Base-by-base conservation (phyloP, 768 basidiomycete genomes). In the Mycena vulgaris region DNA sequence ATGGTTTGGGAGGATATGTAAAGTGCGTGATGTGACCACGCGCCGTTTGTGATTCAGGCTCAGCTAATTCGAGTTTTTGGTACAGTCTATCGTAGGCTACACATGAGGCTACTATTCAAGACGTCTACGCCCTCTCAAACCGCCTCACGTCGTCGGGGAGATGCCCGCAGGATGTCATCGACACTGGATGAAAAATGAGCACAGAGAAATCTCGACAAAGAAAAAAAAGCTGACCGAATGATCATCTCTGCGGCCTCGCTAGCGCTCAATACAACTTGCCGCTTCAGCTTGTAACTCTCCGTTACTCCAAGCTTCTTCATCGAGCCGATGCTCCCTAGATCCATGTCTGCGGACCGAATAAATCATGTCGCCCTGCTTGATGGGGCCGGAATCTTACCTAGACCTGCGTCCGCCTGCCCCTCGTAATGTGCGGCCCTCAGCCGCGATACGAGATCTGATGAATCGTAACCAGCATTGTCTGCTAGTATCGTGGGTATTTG, bases 241-340 rank as follows among this genome's bases (percentile, higher is more conserved):
- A 99, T 98, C 97, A 99, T 99, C 86, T 99, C 98, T 2, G 95
- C 93, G 21, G 97, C 98, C 79, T 99, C 98, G 66, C 92, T 95
- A 1, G 98, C 97, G 77, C 95, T 97, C 53, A 94, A 82, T 5
- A 99, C 93, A 1, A 99, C 97, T 81, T 98, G 97, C 45, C 92
- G 87, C 85, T 99, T 99, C 72, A 99, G 86, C 85, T 99, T 99
- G 83, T 95, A 99, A 75, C 95, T 96, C 84, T 99, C 97, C 0
- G 97, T 98, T 40, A 99, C 83, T 35, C 98, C 98, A 14, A 97
- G 84, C 55, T 90, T 81, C 74, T 81, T 86, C 98, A 99, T 98
- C 9, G 95, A 96, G 0, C 89, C 96, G 63, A 99, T 92, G 0
- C 84, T 81, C 3, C 95, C 97, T 51, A 90, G 77, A 35, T 95